Percentiles rank a stretch among this genome's conserved stretches.
Conservation (phyloP, 495 filamentous ascomycete species). For the Viridothelium virens region DNA sequence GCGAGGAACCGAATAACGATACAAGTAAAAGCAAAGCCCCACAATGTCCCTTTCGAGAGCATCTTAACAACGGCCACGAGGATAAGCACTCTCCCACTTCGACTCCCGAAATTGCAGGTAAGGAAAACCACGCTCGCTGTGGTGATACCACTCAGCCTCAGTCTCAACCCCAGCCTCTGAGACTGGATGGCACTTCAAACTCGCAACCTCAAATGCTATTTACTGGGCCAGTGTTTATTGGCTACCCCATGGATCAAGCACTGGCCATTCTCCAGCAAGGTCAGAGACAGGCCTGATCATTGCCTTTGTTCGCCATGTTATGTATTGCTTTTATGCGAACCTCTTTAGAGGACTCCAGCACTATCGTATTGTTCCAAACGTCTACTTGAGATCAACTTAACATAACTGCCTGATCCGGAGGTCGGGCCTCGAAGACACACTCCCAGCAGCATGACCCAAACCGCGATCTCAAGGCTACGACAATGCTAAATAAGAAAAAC, state of each 20-base stretch:
- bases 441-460: too few species aligned
- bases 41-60: background rate
- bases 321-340: too few species aligned
- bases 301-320: too few species aligned
- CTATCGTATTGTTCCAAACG: too few species aligned
- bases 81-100: conserved; percentile 18
- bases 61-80: conserved; percentile 35
- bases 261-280: conserved; percentile 57
- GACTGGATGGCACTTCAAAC: conserved; percentile 6
- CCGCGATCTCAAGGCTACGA: too few species aligned
- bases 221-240: conserved; percentile 83
- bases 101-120: background rate
- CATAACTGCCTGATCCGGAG: too few species aligned
- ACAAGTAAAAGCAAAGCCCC: background rate
- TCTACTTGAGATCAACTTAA: too few species aligned
- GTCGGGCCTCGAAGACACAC: too few species aligned
- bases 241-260: conserved; percentile 73
- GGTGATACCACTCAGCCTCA: conserved; percentile 15
- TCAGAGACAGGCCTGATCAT: background rate
- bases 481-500: too few species aligned
- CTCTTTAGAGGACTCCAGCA: too few species aligned
- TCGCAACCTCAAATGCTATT: conserved; percentile 60
- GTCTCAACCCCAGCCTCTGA: conserved; percentile 22
- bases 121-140: background rate
- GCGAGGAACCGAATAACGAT: background rate